Conservation (phyloP, 2,329 filamentous ascomycete genomes). For the Arthrinium puccinioides region DNA sequence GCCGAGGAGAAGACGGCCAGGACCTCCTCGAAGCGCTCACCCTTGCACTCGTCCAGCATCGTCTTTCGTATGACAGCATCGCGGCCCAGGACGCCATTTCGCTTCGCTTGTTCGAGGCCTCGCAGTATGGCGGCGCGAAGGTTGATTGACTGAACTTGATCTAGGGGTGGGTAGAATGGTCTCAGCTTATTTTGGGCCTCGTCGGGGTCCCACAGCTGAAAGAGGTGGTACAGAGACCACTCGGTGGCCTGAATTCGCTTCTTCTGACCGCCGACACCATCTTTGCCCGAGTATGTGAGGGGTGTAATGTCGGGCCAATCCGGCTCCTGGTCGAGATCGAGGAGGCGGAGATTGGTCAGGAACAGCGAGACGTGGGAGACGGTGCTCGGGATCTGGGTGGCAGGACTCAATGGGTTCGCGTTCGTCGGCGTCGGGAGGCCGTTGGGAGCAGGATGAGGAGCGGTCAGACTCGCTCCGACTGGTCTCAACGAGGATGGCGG, state of each 20-base stretch:
- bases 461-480: too few species aligned
- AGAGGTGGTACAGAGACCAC: conserved; percentile 86
- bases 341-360: conserved; percentile 73
- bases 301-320: conserved; percentile 76
- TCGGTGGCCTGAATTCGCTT: conserved; percentile 76
- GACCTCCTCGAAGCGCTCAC: conserved; percentile 82
- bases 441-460: neutral
- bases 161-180: conserved; percentile 83
- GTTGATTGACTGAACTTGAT: conserved; percentile 86
- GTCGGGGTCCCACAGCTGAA: conserved; percentile 72
- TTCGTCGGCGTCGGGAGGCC: neutral
- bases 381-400: neutral
- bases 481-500: too few species aligned
- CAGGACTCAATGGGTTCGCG: too few species aligned
- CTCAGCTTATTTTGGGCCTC: conserved; percentile 74
- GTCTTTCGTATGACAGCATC: conserved; percentile 82
- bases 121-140: conserved; percentile 78
- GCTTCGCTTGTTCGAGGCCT: conserved; percentile 78
- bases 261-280: conserved; percentile 68
- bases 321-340: conserved; percentile 66
- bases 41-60: conserved; percentile 94
- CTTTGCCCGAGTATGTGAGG: conserved; percentile 61
- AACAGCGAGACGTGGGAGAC: conserved; percentile 56
- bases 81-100: conserved; percentile 72
- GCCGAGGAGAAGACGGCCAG: conserved; percentile 76